Base-by-base conservation (phyloP, 306 rosid species). In the Quercus alba region DNA sequence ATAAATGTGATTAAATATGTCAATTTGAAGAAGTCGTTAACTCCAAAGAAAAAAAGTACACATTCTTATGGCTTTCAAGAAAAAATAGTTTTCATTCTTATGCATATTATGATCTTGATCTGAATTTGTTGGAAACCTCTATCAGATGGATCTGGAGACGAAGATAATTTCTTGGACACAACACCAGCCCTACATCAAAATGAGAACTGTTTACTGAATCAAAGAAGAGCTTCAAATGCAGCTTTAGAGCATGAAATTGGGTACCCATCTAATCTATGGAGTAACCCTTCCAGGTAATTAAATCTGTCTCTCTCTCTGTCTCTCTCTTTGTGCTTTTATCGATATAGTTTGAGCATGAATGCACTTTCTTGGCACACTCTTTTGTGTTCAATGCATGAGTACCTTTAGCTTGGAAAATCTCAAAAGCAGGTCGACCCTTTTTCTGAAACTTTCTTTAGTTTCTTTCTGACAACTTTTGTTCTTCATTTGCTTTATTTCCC, bases 121-220 rank as follows among this genome's bases (percentile, higher is more conserved):
- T 64, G 44, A 56, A 77, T 52, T 41, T 77, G 21, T 70, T 79
- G 10, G 46, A 76, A 67, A 52, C 18, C 30, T 74, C 52, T 62
- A 80, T 79, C 82, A 90, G 97, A 94, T 83, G 98, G 89, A 52
- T 85, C 89, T 41, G 91, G 90, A 71, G 98, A 92, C 77, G 98
- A 90, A 79, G 93, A 90, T 38, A 38, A 38, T 83, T 86, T 87
- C 82, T 80, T 87, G 86, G 80, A 89, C 74, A 76, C 88, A 75
- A 75, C 91, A 78, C 78, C 85, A 71, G 74, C 85, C 33, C 64
- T 56, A 49, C 71, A 74, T 81, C 92, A 86, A 70, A 88, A 84
- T 76, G 85, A 83, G 41, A 84, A 79, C 76, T 79, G 83, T 79
- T 76, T 87, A 55, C 74, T 84, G 19, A 84, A 83, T 79, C 88